Percentiles rank a stretch among this genome's conserved stretches.
Evolutionary conservation across 345 rosid species (phyloP).

Genomic region (Dipteronia sinensis): DNA sequence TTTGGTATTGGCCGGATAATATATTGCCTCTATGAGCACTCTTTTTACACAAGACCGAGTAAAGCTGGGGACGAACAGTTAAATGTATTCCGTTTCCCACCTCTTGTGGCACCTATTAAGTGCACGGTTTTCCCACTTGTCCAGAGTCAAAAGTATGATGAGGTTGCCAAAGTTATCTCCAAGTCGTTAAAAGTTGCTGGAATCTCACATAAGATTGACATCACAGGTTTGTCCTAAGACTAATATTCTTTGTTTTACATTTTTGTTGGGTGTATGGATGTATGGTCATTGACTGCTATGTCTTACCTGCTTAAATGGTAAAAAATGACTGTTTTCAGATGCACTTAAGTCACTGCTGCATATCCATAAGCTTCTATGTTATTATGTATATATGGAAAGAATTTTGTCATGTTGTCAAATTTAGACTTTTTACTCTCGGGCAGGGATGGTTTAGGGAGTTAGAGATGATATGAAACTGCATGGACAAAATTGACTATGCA

Average conservation of each 20-base stretch:
- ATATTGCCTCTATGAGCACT: slow-evolving; percentile 88
- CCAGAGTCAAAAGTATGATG: slow-evolving; percentile 82
- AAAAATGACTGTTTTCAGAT: too few species aligned
- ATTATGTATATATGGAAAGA: too few species aligned
- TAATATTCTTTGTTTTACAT: neutral
- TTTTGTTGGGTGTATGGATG: neutral
- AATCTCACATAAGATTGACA: slow-evolving; percentile 88
- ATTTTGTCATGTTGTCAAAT: too few species aligned
- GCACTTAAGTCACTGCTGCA: too few species aligned
- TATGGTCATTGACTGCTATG: too few species aligned
- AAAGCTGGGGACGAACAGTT: slow-evolving; percentile 88
- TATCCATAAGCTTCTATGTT: too few species aligned
- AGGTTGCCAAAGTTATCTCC: slow-evolving; percentile 68
- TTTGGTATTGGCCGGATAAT: slow-evolving; percentile 95
- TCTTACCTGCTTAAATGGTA: too few species aligned
- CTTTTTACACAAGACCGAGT: slow-evolving; percentile 82
- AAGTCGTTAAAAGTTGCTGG: slow-evolving; percentile 74
- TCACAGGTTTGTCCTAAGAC: slow-evolving; percentile 57
- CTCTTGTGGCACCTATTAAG: slow-evolving; percentile 88
- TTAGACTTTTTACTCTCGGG: too few species aligned
- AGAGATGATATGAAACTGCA: too few species aligned
- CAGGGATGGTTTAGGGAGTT: too few species aligned
- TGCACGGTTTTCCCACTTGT: slow-evolving; percentile 96
- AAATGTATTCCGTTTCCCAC: slow-evolving; percentile 86
- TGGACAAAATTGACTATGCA: too few species aligned